These are phyloP conservation scores for Umbelopsis sp. DNA, from an alignment of 192 early-diverging fungal genomes.

Conservation along the genomic window DNA sequence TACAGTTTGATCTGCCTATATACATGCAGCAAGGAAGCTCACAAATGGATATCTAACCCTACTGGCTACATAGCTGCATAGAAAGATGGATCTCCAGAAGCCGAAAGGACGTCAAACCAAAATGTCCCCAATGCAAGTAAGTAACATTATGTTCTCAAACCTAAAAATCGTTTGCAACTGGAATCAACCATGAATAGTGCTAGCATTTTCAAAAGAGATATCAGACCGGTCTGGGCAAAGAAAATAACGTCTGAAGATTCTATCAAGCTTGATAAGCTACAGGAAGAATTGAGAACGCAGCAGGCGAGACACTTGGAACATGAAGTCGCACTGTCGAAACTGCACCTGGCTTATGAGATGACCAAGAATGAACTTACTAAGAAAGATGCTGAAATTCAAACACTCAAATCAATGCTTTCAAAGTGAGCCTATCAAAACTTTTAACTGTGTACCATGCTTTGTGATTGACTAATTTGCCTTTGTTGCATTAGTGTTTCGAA, in stretches of 20 bases:
- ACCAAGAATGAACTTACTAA: background rate
- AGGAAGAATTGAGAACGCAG: background rate
- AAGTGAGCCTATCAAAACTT: background rate
- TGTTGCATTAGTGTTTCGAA: no score
- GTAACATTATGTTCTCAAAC: background rate
- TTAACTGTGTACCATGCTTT: no score
- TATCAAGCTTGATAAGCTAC: background rate
- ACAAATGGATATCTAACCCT: no score
- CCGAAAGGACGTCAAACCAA: background rate
- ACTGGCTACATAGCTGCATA: background rate
- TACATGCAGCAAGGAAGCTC: no score
- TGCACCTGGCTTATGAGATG: conserved; percentile 7
- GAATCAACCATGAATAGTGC: background rate
- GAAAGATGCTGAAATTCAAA: background rate
- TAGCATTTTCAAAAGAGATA: background rate
- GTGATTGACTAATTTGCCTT: no score
- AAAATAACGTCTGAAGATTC: background rate
- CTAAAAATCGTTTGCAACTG: background rate
- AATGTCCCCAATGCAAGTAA: conserved; percentile 18
- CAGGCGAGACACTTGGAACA: background rate
- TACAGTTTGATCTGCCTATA: background rate
- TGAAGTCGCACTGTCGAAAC: background rate
- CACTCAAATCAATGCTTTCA: background rate
- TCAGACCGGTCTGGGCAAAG: conserved; percentile 2
- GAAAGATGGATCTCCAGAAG: conserved; percentile 3